Base-by-base conservation (phyloP, 495 filamentous ascomycete genomes). In the Neurospora sp. region DNA sequence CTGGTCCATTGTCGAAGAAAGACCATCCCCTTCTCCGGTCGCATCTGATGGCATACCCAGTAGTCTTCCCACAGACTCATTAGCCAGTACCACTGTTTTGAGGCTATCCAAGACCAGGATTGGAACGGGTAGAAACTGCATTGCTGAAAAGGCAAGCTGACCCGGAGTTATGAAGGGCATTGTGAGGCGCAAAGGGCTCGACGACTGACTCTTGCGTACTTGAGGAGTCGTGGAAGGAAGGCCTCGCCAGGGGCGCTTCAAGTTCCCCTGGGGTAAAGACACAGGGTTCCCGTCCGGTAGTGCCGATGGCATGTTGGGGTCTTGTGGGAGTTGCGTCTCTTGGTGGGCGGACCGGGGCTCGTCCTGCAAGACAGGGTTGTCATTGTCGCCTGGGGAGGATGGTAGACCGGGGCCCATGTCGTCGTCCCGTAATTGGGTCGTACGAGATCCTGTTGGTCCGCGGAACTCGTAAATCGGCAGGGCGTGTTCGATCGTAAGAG, bases 111-210 rank as follows among this genome's bases (percentile, higher is more conserved):
- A 78, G 2, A 92, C 87, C 22, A 93, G 75, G 22, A 92, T 76
- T 3, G 91, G 91, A 31, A 90, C 87, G 1, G 90, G 91, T 18
- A 92, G 83, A 74, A 90, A 91, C 77, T 92, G 89, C 77, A 92
- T 80, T 3, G 89, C 86, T 1, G 89, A 85, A 71, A 92, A 86
- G 10, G 90, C 87, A 20, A 89, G 78, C 70, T 85, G 83, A 16
- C 81, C 81, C 0, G 80, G 81, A 0, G 82, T 80, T 41, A 82
- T 79, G 59, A 71, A 77, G 1, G 82, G 82, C 78, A 83, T 82
- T 1, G 78, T 39, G 7, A 84, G 68, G 27, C 79, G 81, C 42
- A 84, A 75, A 8, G 82, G 81, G 73, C 82, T 82, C 4, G 77
- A 59, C 1, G 79, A 79, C 40, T 74, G 72, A 8, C 75, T 75